A percentile compares a stretch with the other conserved stretches of the same genome.
phyloP scores from a whole-genome alignment of 1,139 yeast genomes.

The Pichia sp. region DNA sequence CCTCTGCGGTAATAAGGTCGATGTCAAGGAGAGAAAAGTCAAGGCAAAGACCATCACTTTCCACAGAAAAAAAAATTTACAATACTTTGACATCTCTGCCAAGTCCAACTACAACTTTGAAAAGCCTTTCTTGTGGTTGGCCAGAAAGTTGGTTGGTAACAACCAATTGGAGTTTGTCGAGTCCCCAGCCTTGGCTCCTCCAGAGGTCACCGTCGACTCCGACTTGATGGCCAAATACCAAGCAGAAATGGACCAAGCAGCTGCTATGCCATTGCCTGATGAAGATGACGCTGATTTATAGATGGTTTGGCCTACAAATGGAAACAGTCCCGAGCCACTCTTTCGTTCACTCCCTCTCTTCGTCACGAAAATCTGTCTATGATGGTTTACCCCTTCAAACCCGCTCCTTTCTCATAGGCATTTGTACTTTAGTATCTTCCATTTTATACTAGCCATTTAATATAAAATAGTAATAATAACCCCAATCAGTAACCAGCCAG shows the following conservation, averaged over 20 bases:
- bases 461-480: slow-evolving; percentile 2
- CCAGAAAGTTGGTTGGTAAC: slow-evolving; percentile 98
- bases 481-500: neutral
- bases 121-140: slow-evolving; percentile 99
- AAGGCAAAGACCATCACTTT: slow-evolving; percentile 99
- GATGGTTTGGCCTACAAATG: neutral
- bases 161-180: slow-evolving; percentile 98
- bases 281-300: slow-evolving; percentile 99
- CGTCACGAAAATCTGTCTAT: neutral
- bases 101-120: slow-evolving; percentile 99
- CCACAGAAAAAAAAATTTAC: slow-evolving; percentile 99
- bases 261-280: slow-evolving; percentile 99
- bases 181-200: slow-evolving; percentile 99
- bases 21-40: slow-evolving; percentile 99
- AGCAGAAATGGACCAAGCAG: slow-evolving; percentile 99
- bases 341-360: neutral
- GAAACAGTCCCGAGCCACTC: neutral
- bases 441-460: slow-evolving; percentile 3
- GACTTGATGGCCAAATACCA: slow-evolving; percentile 96
- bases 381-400: neutral
- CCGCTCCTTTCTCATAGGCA: neutral
- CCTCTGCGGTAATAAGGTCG: slow-evolving; percentile 98
- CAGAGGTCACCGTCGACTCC: slow-evolving; percentile 96
- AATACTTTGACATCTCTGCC: slow-evolving; percentile 99
- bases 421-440: slow-evolving; percentile 6